phyloP scores from a whole-genome alignment of 2,329 filamentous ascomycete species.

The Verticillium nubilum region DNA sequence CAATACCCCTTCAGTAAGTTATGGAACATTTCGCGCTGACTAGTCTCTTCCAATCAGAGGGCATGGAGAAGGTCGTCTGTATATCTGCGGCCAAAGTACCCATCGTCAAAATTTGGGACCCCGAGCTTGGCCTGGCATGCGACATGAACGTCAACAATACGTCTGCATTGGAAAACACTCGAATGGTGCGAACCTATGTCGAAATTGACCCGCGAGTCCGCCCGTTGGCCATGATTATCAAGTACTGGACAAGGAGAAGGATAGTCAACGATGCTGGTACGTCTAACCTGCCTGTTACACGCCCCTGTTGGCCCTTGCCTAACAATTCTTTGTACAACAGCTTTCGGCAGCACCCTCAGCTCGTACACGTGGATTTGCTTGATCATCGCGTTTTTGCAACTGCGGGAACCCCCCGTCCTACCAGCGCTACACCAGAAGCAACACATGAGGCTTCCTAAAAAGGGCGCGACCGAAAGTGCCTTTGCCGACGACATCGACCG shows the following conservation, averaged over 20 bases:
- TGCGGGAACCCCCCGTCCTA: constrained; percentile 75
- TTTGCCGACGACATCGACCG: constrained; percentile 85
- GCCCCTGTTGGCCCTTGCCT: constrained; percentile 9
- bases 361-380: constrained; percentile 99
- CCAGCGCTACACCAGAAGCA: constrained; percentile 76
- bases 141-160: constrained; percentile 99
- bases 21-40: constrained; percentile 24
- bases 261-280: constrained; percentile 94
- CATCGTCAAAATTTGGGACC: constrained; percentile 98
- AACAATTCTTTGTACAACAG: constrained; percentile 35
- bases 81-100: constrained; percentile 93
- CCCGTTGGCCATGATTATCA: constrained; percentile 92
- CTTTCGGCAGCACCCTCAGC: constrained; percentile 87
- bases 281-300: constrained; percentile 22
- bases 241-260: constrained; percentile 91
- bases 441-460: constrained; percentile 43
- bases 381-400: constrained; percentile 93
- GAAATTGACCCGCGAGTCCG: constrained; percentile 87
- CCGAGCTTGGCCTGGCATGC: constrained; percentile 80
- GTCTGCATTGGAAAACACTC: constrained; percentile 87
- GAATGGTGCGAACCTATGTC: constrained; percentile 97
- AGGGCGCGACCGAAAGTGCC: constrained; percentile 62
- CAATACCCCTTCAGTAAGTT: neutral
- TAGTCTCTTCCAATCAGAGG: constrained; percentile 51
- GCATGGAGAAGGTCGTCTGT: constrained; percentile 95